phyloP scores from a whole-genome alignment of 768 basidiomycete species.

The Leccinellum rugosiceps region DNA sequence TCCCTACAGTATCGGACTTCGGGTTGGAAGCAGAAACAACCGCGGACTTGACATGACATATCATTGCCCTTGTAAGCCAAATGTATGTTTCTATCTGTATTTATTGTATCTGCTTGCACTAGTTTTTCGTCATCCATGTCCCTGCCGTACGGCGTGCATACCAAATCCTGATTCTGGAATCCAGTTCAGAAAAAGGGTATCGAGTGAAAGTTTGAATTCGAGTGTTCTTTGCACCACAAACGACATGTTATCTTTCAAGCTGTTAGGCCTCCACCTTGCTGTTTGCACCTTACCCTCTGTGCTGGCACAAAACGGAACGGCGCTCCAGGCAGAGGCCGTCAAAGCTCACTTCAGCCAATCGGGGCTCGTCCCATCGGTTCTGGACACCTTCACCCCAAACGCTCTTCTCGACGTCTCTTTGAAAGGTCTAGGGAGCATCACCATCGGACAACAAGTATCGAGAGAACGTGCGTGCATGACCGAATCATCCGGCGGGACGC shows the following conservation, averaged over 20 bases:
- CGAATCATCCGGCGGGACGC: neutral
- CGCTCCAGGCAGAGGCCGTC: constrained; percentile 52
- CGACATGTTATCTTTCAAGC: constrained; percentile 17
- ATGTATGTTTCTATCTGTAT: constrained; percentile 32
- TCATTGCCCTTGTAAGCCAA: constrained; percentile 21
- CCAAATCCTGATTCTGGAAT: constrained; percentile 23
- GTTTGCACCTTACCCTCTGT: constrained; percentile 37
- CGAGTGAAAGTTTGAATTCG: neutral
- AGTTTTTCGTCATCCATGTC: constrained; percentile 20
- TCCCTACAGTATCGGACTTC: constrained; percentile 28
- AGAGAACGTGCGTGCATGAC: constrained; percentile 47
- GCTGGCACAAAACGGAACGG: constrained; percentile 44
- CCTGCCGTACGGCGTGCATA: constrained; percentile 12
- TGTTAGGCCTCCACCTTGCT: constrained; percentile 27
- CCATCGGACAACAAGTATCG: constrained; percentile 57
- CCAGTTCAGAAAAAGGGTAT: neutral
- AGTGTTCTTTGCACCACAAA: neutral
- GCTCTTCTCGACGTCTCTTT: constrained; percentile 56
- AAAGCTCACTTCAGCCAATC: constrained; percentile 66
- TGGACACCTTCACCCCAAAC: constrained; percentile 57
- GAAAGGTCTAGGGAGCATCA: constrained; percentile 44
- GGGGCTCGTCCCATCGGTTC: constrained; percentile 57
- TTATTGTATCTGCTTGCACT: constrained; percentile 32
- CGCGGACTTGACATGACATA: constrained; percentile 24
- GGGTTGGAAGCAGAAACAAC: constrained; percentile 24